Base-by-base conservation (phyloP, 768 basidiomycete species). In the Holtermanniella nyarrowii region DNA sequence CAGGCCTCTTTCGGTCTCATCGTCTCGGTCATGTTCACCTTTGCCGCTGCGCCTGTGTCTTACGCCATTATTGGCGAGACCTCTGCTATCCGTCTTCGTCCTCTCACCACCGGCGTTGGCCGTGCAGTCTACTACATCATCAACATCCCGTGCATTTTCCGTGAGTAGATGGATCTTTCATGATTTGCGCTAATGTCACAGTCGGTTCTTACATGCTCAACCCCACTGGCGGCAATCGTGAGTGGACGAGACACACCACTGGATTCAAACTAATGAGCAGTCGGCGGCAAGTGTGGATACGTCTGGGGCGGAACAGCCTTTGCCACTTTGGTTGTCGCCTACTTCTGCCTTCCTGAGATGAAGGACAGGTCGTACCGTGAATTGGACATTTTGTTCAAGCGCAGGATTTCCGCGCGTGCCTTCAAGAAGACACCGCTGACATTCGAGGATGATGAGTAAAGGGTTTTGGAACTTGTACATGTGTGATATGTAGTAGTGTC, bases 311-410 rank as follows among this genome's bases (percentile, higher is more conserved):
- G 51, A 7, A 62, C 63, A 1, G 58, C 58, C 5, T 39, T 58
- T 39, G 13, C 52, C 45, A 48, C 44, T 44, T 48, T 53, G 23
- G 26, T 63, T 26, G 37, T 46, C 5, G 56, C 63, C 26, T 71
- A 56, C 61, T 71, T 68, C 57, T 49, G 58, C 26, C 55, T 72
- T 1, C 71, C 69, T 5, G 68, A 70, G 56, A 56, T 58, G 49
- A 68, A 65, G 53, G 68, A 61, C 18, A 51, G 69, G 47, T 63
- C 66, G 2, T 70, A 68, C 59, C 57, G 64, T 41, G 67, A 72
- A 51, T 53, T 71, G 40, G 71, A 72, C 53, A 69, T 71, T 44
- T n/a, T 72, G 43, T 72, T 71, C 59, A 57, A 57, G 47, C 57
- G 62, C n/a, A 50, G 51, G 21, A 44, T 68, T 10, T 40, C 61